phyloP scores from a whole-genome alignment of 768 basidiomycete species.

The Pleurotus ostreatus region DNA sequence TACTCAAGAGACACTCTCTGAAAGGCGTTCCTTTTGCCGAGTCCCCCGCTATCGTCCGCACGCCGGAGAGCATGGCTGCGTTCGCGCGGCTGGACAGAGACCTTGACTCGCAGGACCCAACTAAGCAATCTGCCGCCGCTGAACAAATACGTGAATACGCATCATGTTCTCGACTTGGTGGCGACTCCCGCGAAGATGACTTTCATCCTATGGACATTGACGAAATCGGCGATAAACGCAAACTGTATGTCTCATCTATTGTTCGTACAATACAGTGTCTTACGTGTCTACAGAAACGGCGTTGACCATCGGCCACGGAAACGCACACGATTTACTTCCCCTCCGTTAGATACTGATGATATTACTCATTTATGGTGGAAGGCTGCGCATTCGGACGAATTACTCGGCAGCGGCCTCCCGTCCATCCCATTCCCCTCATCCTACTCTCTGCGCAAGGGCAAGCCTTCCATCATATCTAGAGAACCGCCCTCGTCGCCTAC shows the following conservation, averaged over 20 bases:
- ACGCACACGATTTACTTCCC: constrained; percentile 48
- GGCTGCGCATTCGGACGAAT: constrained; percentile 55
- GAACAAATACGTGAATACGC: constrained; percentile 34
- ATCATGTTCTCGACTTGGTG: constrained; percentile 31
- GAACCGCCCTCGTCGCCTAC: constrained; percentile 9
- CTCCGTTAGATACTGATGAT: constrained; percentile 34
- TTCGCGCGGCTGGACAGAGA: constrained; percentile 55
- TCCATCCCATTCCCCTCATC: constrained; percentile 40
- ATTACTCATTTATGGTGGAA: constrained; percentile 71
- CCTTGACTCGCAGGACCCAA: constrained; percentile 4
- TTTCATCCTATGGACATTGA: constrained; percentile 21
- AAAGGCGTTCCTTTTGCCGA: constrained; percentile 57
- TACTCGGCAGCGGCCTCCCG: constrained; percentile 65
- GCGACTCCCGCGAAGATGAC: constrained; percentile 25
- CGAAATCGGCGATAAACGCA: constrained; percentile 60
- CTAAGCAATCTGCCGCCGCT: constrained; percentile 14
- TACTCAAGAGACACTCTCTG: constrained; percentile 22
- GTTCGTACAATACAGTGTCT: background rate
- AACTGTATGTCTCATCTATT: constrained; percentile 35
- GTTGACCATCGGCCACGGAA: constrained; percentile 54
- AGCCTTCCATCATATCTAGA: constrained; percentile 10
- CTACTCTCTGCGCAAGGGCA: constrained; percentile 16
- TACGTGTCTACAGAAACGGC: constrained; percentile 24
- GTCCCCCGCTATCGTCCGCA: constrained; percentile 63
- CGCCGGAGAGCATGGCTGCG: constrained; percentile 66